These are phyloP conservation scores for Rhynchospora breviuscula DNA, from an alignment of 176 grass and related monocot genomes.

Conservation along the genomic window DNA sequence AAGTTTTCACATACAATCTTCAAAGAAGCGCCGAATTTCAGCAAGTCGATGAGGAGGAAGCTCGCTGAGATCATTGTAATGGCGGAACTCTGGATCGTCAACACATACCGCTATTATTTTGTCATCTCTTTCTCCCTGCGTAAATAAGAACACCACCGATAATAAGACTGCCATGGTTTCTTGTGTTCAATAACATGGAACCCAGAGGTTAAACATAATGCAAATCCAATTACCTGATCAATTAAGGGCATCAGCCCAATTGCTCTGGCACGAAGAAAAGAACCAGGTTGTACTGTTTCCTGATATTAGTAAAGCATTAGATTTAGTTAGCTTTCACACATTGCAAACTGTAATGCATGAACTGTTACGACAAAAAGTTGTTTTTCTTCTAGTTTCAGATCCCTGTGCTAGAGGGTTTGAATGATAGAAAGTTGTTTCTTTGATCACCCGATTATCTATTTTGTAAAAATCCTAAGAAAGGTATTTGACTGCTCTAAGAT, in stretches of 20 bases:
- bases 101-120: constrained; percentile 47
- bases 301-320: constrained; percentile 3
- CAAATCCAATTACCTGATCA: constrained; percentile 26
- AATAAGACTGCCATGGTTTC: neutral
- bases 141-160: neutral
- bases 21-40: constrained; percentile 43
- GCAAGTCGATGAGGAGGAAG: constrained; percentile 38
- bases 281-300: constrained; percentile 34
- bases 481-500: neutral
- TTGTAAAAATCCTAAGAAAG: neutral
- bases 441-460: neutral
- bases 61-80: constrained; percentile 40
- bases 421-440: neutral
- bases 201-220: neutral
- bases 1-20: constrained; percentile 34
- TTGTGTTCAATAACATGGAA: neutral
- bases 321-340: neutral
- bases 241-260: constrained; percentile 48
- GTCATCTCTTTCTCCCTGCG: constrained; percentile 39
- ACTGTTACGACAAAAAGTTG: neutral
- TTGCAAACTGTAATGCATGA: neutral
- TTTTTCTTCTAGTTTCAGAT: neutral
- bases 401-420: neutral
- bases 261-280: constrained; percentile 39
- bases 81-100: constrained; percentile 40